Percentiles rank a stretch among this genome's conserved stretches.
Conservation (phyloP, 768 basidiomycete species). For the Porpolomopsis calyptriformis region DNA sequence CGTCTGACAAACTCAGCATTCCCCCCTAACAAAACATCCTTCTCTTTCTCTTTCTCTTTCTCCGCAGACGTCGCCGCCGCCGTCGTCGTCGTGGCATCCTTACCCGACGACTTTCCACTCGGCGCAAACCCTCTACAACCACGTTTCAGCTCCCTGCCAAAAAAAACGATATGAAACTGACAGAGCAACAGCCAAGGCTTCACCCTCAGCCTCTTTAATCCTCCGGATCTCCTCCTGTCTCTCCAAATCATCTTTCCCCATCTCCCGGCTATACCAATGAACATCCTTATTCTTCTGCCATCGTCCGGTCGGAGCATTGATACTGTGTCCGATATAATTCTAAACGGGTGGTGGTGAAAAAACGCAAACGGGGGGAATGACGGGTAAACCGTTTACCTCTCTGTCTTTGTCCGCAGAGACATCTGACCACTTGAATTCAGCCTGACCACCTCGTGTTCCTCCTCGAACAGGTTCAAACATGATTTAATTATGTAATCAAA, state of each 20-base stretch:
- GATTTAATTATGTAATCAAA: conserved; percentile 5
- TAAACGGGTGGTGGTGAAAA: conserved; percentile 21
- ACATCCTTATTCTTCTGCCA: conserved; percentile 98
- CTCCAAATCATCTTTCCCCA: conserved; percentile 30
- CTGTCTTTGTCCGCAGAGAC: conserved; percentile 88
- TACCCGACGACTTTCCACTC: conserved; percentile 28
- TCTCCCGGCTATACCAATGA: conserved; percentile 86
- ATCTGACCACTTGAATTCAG: conserved; percentile 86
- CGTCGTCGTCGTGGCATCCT: conserved; percentile 12
- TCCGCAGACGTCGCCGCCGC: conserved; percentile 12
- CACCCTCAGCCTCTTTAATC: conserved; percentile 82
- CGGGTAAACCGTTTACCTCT: conserved; percentile 50
- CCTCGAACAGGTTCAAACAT: conserved; percentile 85
- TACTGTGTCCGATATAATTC: conserved; percentile 91
- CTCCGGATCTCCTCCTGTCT: conserved; percentile 64
- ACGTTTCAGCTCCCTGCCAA: background rate
- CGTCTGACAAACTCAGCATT: conserved; percentile 19
- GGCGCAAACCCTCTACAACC: conserved; percentile 59
- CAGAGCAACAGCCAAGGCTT: conserved; percentile 77
- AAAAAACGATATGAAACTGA: conserved; percentile 23
- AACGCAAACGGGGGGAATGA: background rate
- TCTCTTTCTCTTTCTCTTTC: too few relatives aligned
- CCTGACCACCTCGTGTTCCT: conserved; percentile 86
- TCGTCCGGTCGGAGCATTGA: conserved; percentile 89
- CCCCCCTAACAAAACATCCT: conserved; percentile 13